Evolutionary conservation across 2,329 filamentous ascomycete genomes (phyloP), one percentile per base, ranked within the genome.

Genomic region (Rhynchosporium secalis): DNA sequence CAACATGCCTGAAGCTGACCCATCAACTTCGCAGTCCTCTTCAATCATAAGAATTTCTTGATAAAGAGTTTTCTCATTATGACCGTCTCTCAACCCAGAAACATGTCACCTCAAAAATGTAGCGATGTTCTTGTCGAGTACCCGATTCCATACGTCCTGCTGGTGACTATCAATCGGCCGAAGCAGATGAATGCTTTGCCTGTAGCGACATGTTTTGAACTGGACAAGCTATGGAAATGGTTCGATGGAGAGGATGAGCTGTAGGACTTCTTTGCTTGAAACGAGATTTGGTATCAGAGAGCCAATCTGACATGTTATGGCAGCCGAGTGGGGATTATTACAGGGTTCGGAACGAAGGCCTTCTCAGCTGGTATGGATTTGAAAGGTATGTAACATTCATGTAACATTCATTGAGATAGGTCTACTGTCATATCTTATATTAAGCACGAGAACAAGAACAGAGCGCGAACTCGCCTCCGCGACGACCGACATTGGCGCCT

Each of bases 311-410:
- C n/a, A 12, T 26, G 4, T 12, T 48, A 28, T 45, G 40, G 7
- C 26, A 64, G 58, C 10, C 76, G 76, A 3, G 79, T 81, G 13
- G 79, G 78, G 41, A 75, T 82, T 41, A 72, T 82, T 43, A 85
- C 82, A 0, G 83, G 83, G 41, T 78, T 76, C 0, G 83, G 83
- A 36, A 77, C 83, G 26, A 79, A 78, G 66, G 79, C 82, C 0
- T 85, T 85, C 71, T 84, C 79, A 58, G 81, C 80, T 0, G 82
- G 83, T 0, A 81, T 82, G 46, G 82, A 85, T 62, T 71, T 85
- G 52, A 82, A 83, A 63, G 62, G 56, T 67, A 70, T 62, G 41
- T 36, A 10, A 36, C 5, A 36, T 10, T 10, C 33, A 6, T 5
- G 33, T 6, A 36, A 36, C 33, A 36, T 36, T 36, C 33, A 10